Evolutionary conservation across 1,139 yeast species (phyloP), one percentile per base, ranked within the genome.

Genomic region (Zygosaccharomyces pseudobailii): DNA sequence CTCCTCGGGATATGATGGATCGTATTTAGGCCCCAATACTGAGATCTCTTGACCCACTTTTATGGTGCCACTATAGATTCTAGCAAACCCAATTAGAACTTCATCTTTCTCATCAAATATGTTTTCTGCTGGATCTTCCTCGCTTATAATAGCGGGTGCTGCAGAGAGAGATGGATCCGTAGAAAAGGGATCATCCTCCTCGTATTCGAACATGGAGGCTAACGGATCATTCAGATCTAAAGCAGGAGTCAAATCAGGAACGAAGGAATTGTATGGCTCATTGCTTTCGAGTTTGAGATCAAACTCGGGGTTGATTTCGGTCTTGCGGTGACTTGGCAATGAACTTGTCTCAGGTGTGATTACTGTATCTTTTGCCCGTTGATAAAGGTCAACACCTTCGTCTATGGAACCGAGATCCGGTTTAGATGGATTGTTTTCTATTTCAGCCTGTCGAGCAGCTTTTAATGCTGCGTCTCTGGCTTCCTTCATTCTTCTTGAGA

Each of bases 51-150:
- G 92, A 0, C 97, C 97, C 33, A 79, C 77, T 25, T 74, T 70
- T 42, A 94, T 68, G 0, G 88, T 76, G 4, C 99, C 99, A 47
- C 96, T 83, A 62, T 84, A 94, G 0, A 94, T 77, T 60, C 99
- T 79, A 0, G 96, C 82, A 64, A 92, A 87, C 0, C 95, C 98
- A 53, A 92, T 79, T 46, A 90, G 68, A 1, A 80, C 82, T 62
- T 87, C 95, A 34, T 74, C 71, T 3, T 67, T 64, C 31, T 75
- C 75, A 23, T 73, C 77, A 13, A 72, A 73, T 9, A 71, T 75
- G 22, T 73, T 77, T 4, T 71, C 77, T 8, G 68, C 76, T 7
- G 67, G 74, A 20, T 68, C 70, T 20, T 70, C 73, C 45, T 67
- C 73, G 20, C 20, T 56, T 59, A 38, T 69, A 73, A 4, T n/a